phyloP scores from a whole-genome alignment of 129 eudicot genomes.

The Deinandra increscens region DNA sequence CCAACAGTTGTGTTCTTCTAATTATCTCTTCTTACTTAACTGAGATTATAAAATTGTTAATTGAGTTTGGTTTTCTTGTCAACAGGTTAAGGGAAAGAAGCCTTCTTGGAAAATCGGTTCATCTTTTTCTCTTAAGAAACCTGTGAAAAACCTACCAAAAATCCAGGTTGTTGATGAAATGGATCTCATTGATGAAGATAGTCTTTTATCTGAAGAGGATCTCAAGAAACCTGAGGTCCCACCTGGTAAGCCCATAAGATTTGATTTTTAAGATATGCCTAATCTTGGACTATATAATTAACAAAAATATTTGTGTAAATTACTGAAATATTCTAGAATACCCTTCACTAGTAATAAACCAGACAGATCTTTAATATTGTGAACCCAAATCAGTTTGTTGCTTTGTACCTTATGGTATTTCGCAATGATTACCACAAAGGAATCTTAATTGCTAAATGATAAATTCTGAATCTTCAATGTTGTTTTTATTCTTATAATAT shows the following conservation, averaged over 20 bases:
- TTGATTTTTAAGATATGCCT: background rate
- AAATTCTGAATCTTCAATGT: too few relatives aligned
- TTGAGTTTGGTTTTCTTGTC: background rate
- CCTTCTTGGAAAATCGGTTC: constrained; percentile 80
- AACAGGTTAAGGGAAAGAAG: constrained; percentile 61
- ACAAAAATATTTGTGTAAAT: background rate
- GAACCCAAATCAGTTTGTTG: background rate
- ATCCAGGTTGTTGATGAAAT: constrained; percentile 53
- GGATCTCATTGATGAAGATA: constrained; percentile 89
- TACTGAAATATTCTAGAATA: background rate
- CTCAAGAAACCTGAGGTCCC: constrained; percentile 67
- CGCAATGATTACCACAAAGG: background rate
- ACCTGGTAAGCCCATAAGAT: constrained; percentile 40
- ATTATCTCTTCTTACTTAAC: background rate
- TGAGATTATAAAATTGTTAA: background rate
- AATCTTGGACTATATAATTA: background rate
- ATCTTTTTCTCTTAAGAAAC: constrained; percentile 62
- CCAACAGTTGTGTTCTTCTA: background rate
- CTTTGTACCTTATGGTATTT: background rate
- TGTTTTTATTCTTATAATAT: background rate
- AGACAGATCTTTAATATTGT: background rate
- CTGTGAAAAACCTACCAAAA: constrained; percentile 48
- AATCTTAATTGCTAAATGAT: background rate
- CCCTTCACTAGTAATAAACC: background rate
- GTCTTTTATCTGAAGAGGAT: constrained; percentile 88